These are phyloP conservation scores for Oryza punctata DNA, from an alignment of 176 grass and related monocot genomes.

Conservation along the genomic window DNA sequence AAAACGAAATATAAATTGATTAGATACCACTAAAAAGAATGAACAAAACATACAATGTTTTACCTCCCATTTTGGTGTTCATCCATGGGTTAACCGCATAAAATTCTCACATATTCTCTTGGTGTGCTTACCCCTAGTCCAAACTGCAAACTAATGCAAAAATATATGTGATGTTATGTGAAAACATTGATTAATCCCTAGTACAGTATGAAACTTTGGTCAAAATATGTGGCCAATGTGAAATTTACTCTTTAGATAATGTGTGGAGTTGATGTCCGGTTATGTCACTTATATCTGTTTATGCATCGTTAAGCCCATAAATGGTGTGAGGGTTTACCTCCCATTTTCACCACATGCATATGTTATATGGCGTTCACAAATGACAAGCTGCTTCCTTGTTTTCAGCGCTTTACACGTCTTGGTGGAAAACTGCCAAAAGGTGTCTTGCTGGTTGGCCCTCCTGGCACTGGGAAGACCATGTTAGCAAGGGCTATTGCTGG, in stretches of 20 bases:
- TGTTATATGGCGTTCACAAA: neutral
- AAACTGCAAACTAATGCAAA: too few relatives aligned
- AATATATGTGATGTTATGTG: too few relatives aligned
- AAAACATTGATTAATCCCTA: too few relatives aligned
- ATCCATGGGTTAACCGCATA: too few relatives aligned
- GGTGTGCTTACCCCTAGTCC: too few relatives aligned
- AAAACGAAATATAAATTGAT: too few relatives aligned
- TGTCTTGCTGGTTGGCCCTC: conserved; percentile 89
- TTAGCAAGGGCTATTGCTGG: conserved; percentile 94
- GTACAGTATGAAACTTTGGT: too few relatives aligned
- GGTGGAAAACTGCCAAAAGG: conserved; percentile 99
- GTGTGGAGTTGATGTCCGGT: neutral
- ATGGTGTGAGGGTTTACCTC: neutral
- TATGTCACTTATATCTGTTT: neutral
- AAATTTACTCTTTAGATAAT: neutral
- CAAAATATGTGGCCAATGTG: too few relatives aligned
- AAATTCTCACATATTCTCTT: too few relatives aligned
- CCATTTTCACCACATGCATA: neutral
- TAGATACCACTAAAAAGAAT: too few relatives aligned
- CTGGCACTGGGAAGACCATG: conserved; percentile 99
- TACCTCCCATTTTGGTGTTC: too few relatives aligned
- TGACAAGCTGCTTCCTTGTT: conserved; percentile 8
- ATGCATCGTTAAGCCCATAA: neutral
- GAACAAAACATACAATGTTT: too few relatives aligned
- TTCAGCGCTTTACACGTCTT: conserved; percentile 89